Percentiles rank a stretch among this genome's conserved stretches.
Conservation (phyloP, 352 stramenopile species). For the Phytophthora sp. region DNA sequence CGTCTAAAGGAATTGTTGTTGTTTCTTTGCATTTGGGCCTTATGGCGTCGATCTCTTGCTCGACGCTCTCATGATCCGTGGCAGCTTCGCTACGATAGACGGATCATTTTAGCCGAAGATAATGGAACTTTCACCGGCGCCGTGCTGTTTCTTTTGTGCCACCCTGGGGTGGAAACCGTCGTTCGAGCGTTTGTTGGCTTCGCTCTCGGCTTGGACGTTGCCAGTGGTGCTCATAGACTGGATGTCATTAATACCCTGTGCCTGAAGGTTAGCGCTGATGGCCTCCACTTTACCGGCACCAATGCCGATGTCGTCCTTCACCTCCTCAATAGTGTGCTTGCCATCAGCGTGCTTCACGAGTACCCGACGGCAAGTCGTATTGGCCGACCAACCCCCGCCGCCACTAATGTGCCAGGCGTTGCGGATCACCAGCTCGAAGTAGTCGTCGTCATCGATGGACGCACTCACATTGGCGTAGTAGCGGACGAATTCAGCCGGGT, state of each 20-base stretch:
- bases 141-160: constrained; percentile 81
- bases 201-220: constrained; percentile 56
- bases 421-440: constrained; percentile 94
- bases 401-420: constrained; percentile 89
- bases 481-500: constrained; percentile 83
- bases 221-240: constrained; percentile 52
- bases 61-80: too few relatives aligned
- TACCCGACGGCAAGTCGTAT: constrained; percentile 88
- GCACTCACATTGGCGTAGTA: constrained; percentile 93
- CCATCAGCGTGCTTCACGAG: constrained; percentile 88
- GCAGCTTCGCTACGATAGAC: too few relatives aligned
- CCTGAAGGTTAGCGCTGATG: constrained; percentile 80
- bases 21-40: too few relatives aligned
- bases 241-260: constrained; percentile 64
- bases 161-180: constrained; percentile 61
- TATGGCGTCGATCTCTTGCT: too few relatives aligned
- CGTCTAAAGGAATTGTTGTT: constrained; percentile 21
- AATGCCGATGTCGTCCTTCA: constrained; percentile 87
- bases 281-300: constrained; percentile 66
- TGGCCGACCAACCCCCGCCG: constrained; percentile 81
- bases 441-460: constrained; percentile 91
- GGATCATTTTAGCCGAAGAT: constrained; percentile 67
- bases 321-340: constrained; percentile 81
- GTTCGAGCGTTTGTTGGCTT: constrained; percentile 59
- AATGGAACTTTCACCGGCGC: constrained; percentile 79